Evolutionary conservation across 2,329 filamentous ascomycete genomes (phyloP).

Genomic region (Xylariales sp.): DNA sequence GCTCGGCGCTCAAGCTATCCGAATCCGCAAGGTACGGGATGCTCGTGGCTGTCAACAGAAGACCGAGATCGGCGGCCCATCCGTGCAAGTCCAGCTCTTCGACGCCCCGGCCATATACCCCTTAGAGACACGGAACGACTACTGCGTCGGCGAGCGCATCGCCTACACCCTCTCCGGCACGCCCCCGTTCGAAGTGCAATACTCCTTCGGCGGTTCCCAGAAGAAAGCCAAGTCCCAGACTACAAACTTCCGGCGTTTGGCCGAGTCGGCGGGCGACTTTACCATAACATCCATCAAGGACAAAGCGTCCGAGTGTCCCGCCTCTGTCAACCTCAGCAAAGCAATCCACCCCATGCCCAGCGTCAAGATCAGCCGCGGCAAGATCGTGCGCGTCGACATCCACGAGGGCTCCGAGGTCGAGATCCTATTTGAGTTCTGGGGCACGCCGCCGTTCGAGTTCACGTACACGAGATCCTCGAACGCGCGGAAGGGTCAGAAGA

Average conservation of each 20-base stretch:
- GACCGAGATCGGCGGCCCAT: constrained; percentile 64
- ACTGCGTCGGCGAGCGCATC: constrained; percentile 92
- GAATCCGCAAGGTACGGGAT: constrained; percentile 86
- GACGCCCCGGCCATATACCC: constrained; percentile 89
- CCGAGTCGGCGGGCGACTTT: constrained; percentile 86
- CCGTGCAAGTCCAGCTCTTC: constrained; percentile 87
- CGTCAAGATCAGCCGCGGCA: constrained; percentile 83
- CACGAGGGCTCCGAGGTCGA: constrained; percentile 94
- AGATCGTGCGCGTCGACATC: constrained; percentile 79
- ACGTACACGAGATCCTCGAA: constrained; percentile 93
- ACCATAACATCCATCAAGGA: constrained; percentile 83
- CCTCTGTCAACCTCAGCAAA: constrained; percentile 72
- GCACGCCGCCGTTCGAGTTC: constrained; percentile 94
- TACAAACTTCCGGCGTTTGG: constrained; percentile 87
- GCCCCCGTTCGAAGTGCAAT: constrained; percentile 88
- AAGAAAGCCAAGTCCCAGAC: constrained; percentile 75
- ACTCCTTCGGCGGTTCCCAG: constrained; percentile 75
- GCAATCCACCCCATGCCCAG: constrained; percentile 88
- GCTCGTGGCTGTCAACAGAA: constrained; percentile 79
- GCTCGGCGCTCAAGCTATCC: constrained; percentile 83
- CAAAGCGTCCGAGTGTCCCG: constrained; percentile 81
- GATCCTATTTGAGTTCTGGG: constrained; percentile 91
- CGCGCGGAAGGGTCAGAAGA: constrained; percentile 70
- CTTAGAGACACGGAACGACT: constrained; percentile 78
- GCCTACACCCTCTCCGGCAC: constrained; percentile 88